These are phyloP conservation scores for Cadophora malorum DNA, from an alignment of 2,329 filamentous ascomycete genomes.

Conservation along the genomic window DNA sequence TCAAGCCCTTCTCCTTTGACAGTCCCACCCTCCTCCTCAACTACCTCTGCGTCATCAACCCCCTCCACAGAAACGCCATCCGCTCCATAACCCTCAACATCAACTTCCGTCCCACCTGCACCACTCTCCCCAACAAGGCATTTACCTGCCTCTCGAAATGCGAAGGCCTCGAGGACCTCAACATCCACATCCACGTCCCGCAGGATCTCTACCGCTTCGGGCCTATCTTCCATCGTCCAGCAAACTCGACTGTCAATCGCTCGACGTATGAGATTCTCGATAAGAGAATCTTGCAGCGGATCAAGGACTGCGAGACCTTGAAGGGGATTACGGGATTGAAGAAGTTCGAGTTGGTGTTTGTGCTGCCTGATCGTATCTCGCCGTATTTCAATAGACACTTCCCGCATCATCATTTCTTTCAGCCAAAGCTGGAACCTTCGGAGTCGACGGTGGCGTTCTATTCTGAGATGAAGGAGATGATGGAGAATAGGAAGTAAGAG, in stretches of 20 bases:
- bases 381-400: background rate
- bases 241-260: background rate
- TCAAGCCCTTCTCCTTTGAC: slow-evolving; percentile 19
- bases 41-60: slow-evolving; percentile 30
- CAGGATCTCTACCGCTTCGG: background rate
- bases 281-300: background rate
- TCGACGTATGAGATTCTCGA: background rate
- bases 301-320: background rate
- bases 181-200: background rate
- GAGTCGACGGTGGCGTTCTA: background rate
- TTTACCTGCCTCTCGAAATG: slow-evolving; percentile 19
- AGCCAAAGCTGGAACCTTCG: background rate
- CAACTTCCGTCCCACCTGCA: background rate
- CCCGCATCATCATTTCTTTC: no score
- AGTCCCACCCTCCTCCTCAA: slow-evolving; percentile 26
- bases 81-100: slow-evolving; percentile 11
- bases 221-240: background rate
- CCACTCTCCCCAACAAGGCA: slow-evolving; percentile 12
- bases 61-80: slow-evolving; percentile 25
- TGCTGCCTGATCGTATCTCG: background rate
- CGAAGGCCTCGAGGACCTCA: background rate
- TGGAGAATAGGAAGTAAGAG: background rate
- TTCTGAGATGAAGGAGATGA: background rate
- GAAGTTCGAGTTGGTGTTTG: background rate
- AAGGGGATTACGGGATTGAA: background rate